A percentile compares a stretch with the other conserved stretches of the same genome.
Evolutionary conservation across 768 basidiomycete genomes (phyloP).

Genomic region (Termitomyces sp.): DNA sequence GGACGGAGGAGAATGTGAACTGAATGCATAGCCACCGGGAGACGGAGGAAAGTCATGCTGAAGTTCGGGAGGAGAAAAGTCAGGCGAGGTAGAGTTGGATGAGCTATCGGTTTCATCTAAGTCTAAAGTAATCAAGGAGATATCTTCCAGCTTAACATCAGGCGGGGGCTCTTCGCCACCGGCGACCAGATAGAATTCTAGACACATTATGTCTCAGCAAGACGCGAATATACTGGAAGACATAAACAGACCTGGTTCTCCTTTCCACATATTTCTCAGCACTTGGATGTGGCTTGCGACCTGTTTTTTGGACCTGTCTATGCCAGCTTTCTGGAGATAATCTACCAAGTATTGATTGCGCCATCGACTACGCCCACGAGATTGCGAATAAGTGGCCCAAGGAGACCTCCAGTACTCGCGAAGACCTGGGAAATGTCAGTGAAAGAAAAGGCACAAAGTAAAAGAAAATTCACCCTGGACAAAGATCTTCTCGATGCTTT

Average conservation of each 20-base stretch:
- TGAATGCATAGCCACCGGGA: constrained; percentile 22
- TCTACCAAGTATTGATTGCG: constrained; percentile 85
- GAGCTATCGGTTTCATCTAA: constrained; percentile 36
- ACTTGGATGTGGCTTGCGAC: constrained; percentile 89
- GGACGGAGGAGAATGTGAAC: constrained; percentile 6
- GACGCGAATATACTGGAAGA: constrained; percentile 5
- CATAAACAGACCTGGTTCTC: constrained; percentile 53
- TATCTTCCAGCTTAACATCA: constrained; percentile 57
- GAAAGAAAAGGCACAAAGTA: constrained; percentile 1
- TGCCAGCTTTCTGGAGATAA: constrained; percentile 62
- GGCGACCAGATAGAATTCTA: constrained; percentile 76
- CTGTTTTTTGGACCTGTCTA: constrained; percentile 79
- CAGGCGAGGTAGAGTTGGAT: constrained; percentile 36
- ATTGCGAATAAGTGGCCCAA: constrained; percentile 67
- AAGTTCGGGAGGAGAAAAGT: constrained; percentile 41
- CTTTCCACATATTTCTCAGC: constrained; percentile 85
- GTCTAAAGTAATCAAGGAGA: constrained; percentile 38
- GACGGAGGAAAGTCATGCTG: constrained; percentile 41
- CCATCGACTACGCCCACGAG: constrained; percentile 74
- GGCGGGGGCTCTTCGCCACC: constrained; percentile 70
- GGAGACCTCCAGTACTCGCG: constrained; percentile 77
- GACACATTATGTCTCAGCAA: constrained; percentile 8
- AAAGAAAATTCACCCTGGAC: constrained; percentile 50
- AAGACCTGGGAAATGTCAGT: constrained; percentile 41
- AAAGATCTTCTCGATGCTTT: constrained; percentile 70